Evolutionary conservation across 306 rosid genomes (phyloP).

Genomic region (Rosa multiflora): DNA sequence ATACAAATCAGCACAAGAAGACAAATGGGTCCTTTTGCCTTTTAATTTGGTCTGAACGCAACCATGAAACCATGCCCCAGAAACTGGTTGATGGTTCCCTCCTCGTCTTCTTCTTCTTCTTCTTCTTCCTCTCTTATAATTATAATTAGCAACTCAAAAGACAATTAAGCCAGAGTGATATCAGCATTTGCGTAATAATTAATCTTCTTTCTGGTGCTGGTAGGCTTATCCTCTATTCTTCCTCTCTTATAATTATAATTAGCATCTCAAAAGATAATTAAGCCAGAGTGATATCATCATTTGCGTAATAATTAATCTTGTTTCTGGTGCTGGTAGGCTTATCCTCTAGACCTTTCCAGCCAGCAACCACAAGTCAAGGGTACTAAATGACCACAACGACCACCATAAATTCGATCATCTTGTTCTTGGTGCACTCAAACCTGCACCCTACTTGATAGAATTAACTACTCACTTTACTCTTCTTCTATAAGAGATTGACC

Average conservation of each 20-base stretch:
- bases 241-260: too few species aligned
- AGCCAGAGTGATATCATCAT: too few species aligned
- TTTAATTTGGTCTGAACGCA: neutral
- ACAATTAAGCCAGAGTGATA: neutral
- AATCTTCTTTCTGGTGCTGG: neutral
- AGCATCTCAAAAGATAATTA: too few species aligned
- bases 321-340: neutral
- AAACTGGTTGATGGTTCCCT: neutral
- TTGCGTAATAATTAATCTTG: too few species aligned
- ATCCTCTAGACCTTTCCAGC: neutral
- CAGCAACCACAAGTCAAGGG: conserved; percentile 6
- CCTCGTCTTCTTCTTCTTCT: neutral
- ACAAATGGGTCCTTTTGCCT: conserved; percentile 51
- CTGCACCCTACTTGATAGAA: neutral
- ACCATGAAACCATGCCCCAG: neutral
- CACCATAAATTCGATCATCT: conserved; percentile 5
- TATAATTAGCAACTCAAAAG: neutral
- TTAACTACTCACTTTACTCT: neutral
- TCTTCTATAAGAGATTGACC: neutral
- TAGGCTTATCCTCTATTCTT: neutral
- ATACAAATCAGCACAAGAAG: conserved; percentile 19
- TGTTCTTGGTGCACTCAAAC: neutral
- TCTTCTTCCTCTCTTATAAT: neutral
- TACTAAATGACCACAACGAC: conserved; percentile 1
- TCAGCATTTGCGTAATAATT: neutral